Conservation (phyloP, 129 eudicot genomes). For the Gnaphalium uliginosum region DNA sequence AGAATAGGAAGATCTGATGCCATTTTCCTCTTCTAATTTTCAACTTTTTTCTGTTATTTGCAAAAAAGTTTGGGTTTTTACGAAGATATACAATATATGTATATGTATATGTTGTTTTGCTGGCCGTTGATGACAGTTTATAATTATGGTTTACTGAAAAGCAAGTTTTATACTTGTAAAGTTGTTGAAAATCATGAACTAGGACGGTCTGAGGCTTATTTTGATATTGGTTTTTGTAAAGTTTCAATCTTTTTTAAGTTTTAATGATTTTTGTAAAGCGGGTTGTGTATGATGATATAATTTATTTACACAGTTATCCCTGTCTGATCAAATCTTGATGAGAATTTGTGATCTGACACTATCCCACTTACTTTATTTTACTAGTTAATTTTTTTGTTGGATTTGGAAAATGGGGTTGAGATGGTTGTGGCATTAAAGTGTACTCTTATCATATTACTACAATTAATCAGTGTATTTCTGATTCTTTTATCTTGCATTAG, state of each 20-base stretch:
- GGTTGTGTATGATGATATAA: constrained; percentile 56
- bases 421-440: neutral
- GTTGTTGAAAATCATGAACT: constrained; percentile 63
- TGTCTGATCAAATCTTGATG: constrained; percentile 70
- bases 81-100: neutral
- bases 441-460: neutral
- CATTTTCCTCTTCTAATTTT: constrained; percentile 9
- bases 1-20: constrained; percentile 94
- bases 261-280: neutral
- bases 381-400: neutral
- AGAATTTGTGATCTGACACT: constrained; percentile 52
- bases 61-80: neutral
- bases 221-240: neutral
- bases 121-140: constrained; percentile 53
- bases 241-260: neutral
- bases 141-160: constrained; percentile 37
- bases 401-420: neutral
- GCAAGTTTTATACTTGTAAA: constrained; percentile 28
- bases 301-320: constrained; percentile 69
- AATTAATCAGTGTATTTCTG: neutral
- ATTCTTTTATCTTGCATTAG: neutral
- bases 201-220: constrained; percentile 94
- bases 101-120: neutral
- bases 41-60: neutral
- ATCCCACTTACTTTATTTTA: neutral